Base-by-base conservation (phyloP, 2,329 filamentous ascomycete species). In the Coccinonectria pachysandricola region DNA sequence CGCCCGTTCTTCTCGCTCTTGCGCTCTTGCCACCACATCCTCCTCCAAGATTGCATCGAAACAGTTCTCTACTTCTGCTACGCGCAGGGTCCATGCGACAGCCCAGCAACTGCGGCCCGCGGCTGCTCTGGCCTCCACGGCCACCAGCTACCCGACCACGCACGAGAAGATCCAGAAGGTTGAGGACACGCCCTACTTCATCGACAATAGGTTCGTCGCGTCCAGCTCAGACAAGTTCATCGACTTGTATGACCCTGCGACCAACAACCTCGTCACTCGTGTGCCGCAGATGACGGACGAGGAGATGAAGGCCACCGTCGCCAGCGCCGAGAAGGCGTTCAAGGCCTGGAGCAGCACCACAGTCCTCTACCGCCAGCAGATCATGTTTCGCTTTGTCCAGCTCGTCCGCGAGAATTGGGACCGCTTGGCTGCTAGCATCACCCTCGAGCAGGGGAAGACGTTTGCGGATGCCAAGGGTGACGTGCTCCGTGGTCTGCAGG, bases 391-490 rank as follows among this genome's bases (percentile, higher is more conserved):
- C 56, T 86, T 85, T 47, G 80, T 85, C 17, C 68, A 69, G 16
- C 62, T 91, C 48, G 84, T 91, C 52, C 67, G 80, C 27, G 78
- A 87, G 59, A 79, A 91, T 60, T 87, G 81, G 81, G 83, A 91
- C 53, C 69, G 83, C 11, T 60, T 91, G 40, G 83, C 83, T 10
- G 82, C 83, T 8, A 85, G 79, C 60, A 91, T 91, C 54, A 87
- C 81, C 6, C 66, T 88, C 30, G 83, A 91, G 63, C 83, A 91
- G 64, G 83, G 83, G 54, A 91, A 91, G 71, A 91, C 83, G 1
- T 79, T 88, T 54, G 79, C 78, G 27, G 83, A 91, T 54, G 82
- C 83, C 18, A 78, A 68, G 55, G 83, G 83, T 22, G 83, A 91
- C 53, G 83, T 91, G 12, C 68, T 88, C 26, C 70, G 83, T 42